These are phyloP conservation scores for Pelargonium cotyledonis DNA, from an alignment of 441 rosid genomes.

Conservation along the genomic window DNA sequence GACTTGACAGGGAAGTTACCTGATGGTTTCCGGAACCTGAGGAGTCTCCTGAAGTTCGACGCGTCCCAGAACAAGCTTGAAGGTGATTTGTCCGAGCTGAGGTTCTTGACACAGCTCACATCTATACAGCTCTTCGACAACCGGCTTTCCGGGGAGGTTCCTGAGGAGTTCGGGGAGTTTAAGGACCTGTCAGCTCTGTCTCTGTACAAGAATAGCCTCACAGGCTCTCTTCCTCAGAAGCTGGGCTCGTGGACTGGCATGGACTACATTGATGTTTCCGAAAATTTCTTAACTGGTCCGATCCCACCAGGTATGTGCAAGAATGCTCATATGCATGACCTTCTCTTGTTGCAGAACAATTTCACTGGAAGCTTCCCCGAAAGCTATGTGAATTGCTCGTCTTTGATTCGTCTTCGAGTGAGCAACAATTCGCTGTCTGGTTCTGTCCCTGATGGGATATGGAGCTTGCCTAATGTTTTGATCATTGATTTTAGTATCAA, in stretches of 20 bases:
- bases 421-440: conserved; percentile 49
- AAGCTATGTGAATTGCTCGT: conserved; percentile 36
- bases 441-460: conserved; percentile 39
- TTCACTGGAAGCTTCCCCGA: conserved; percentile 44
- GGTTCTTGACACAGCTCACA: conserved; percentile 32
- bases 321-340: conserved; percentile 37
- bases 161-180: conserved; percentile 48
- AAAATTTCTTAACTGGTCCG: conserved; percentile 46
- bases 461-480: conserved; percentile 50
- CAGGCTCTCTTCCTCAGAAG: conserved; percentile 42
- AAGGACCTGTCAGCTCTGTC: conserved; percentile 37
- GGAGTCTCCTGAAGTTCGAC: conserved; percentile 34
- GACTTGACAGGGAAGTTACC: conserved; percentile 49
- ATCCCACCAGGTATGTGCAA: conserved; percentile 57
- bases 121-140: conserved; percentile 45
- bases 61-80: conserved; percentile 40
- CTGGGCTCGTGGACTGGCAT: conserved; percentile 45
- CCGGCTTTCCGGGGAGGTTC: conserved; percentile 46
- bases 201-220: conserved; percentile 45
- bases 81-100: conserved; percentile 47
- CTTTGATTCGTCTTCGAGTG: conserved; percentile 41
- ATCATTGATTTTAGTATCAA: conserved; percentile 45
- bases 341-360: conserved; percentile 44
- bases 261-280: conserved; percentile 43
- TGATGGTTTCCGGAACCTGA: conserved; percentile 38